Evolutionary conservation across 495 filamentous ascomycete genomes (phyloP).

Genomic region (Penicillium riverlandense): DNA sequence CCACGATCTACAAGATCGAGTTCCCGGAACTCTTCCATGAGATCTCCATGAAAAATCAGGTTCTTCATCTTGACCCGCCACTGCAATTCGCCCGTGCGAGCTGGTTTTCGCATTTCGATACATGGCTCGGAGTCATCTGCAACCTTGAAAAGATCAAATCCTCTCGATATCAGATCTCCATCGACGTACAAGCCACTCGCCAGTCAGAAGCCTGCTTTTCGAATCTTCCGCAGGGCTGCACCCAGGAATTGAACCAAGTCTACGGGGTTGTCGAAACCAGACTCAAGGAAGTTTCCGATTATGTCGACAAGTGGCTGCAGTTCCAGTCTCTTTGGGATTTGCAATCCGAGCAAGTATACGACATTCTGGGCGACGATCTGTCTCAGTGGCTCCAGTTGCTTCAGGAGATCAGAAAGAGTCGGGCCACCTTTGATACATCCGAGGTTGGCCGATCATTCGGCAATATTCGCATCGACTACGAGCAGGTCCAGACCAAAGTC

Average conservation of each 20-base stretch:
- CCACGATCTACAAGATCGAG: conserved; percentile 48
- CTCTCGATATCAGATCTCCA: conserved; percentile 85
- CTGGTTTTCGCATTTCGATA: conserved; percentile 88
- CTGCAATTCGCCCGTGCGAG: conserved; percentile 85
- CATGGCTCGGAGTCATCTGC: conserved; percentile 88
- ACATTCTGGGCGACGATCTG: conserved; percentile 82
- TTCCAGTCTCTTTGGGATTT: conserved; percentile 99
- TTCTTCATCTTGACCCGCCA: conserved; percentile 91
- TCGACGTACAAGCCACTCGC: conserved; percentile 54
- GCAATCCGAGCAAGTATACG: conserved; percentile 89
- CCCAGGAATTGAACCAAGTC: conserved; percentile 65
- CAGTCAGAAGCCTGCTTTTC: conserved; percentile 66
- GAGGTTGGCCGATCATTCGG: conserved; percentile 87
- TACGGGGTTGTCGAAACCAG: conserved; percentile 76
- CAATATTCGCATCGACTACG: conserved; percentile 90
- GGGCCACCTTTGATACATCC: conserved; percentile 92
- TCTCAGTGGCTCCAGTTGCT: conserved; percentile 89
- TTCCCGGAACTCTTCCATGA: conserved; percentile 67
- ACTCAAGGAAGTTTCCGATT: conserved; percentile 64
- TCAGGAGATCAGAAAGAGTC: conserved; percentile 87
- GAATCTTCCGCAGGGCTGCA: conserved; percentile 78
- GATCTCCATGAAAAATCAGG: conserved; percentile 91
- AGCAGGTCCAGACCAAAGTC: conserved; percentile 96
- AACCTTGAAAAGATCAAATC: conserved; percentile 89
- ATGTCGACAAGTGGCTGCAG: conserved; percentile 95